A percentile compares a stretch with the other conserved stretches of the same genome.
Evolutionary conservation across 1,139 yeast genomes (phyloP).

Genomic region (Yamadazyma triangularis): DNA sequence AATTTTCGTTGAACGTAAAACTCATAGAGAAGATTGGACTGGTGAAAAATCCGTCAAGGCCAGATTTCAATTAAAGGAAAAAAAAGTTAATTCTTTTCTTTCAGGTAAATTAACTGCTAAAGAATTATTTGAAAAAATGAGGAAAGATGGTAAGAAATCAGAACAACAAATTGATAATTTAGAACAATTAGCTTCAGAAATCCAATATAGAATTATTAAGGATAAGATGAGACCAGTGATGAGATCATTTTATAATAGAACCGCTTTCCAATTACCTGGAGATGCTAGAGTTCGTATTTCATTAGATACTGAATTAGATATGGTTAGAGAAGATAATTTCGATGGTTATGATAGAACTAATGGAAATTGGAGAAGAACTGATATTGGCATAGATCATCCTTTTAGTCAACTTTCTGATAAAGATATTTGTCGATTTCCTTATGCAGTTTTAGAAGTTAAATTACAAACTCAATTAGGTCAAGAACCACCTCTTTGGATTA

Average conservation of each 20-base stretch:
- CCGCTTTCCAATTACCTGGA: conserved; percentile 98
- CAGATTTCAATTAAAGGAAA: conserved; percentile 87
- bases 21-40: conserved; percentile 99
- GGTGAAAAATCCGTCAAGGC: conserved; percentile 99
- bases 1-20: conserved; percentile 92
- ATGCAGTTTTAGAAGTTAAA: conserved; percentile 95
- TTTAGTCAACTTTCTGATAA: conserved; percentile 77
- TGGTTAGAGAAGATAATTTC: conserved; percentile 96
- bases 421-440: conserved; percentile 91
- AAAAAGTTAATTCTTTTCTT: conserved; percentile 79
- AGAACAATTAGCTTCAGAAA: conserved; percentile 88
- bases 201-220: conserved; percentile 82
- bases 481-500: conserved; percentile 97
- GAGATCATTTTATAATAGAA: conserved; percentile 94
- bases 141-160: conserved; percentile 88
- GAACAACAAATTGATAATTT: conserved; percentile 83
- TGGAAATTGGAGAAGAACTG: conserved; percentile 96
- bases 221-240: conserved; percentile 88
- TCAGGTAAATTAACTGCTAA: conserved; percentile 80
- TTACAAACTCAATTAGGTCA: conserved; percentile 97
- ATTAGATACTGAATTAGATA: conserved; percentile 87
- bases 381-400: conserved; percentile 96
- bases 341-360: conserved; percentile 89
- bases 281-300: conserved; percentile 98
- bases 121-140: conserved; percentile 87